Conservation (phyloP, 208 protist species). For the Porcisia deanei region DNA sequence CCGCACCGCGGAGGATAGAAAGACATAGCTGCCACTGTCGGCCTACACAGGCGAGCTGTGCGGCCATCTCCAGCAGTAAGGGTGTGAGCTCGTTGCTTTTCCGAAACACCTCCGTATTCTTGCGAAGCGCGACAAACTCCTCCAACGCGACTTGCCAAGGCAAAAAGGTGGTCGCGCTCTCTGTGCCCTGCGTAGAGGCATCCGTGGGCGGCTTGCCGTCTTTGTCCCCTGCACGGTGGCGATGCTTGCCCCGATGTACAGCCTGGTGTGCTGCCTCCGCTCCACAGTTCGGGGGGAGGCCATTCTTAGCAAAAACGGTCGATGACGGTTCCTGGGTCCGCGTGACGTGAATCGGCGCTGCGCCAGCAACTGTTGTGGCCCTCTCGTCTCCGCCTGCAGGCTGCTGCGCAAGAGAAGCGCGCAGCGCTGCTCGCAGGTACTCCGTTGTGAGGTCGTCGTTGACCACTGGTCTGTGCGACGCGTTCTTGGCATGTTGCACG, state of each 20-base stretch:
- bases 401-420: constrained; percentile 18
- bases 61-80: constrained; percentile 48
- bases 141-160: constrained; percentile 53
- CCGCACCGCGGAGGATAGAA: constrained; percentile 42
- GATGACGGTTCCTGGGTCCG: background rate
- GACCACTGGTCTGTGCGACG: constrained; percentile 43
- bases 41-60: constrained; percentile 49
- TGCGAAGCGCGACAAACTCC: constrained; percentile 43
- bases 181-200: background rate
- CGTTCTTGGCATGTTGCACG: constrained; percentile 24
- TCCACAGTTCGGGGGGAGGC: background rate
- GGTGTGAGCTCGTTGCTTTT: constrained; percentile 52
- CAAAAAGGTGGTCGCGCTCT: background rate
- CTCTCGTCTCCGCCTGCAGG: background rate
- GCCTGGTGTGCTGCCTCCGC: background rate
- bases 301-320: background rate
- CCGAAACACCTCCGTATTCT: constrained; percentile 32
- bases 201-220: background rate
- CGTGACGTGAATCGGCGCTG: background rate
- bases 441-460: constrained; percentile 59
- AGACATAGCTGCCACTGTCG: constrained; percentile 59
- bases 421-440: constrained; percentile 63
- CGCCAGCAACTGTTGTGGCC: background rate
- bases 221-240: background rate
- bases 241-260: background rate